Evolutionary conservation across 495 filamentous ascomycete species (phyloP), one percentile per base, ranked within the genome.

Genomic region (Trichoderma parareesei): DNA sequence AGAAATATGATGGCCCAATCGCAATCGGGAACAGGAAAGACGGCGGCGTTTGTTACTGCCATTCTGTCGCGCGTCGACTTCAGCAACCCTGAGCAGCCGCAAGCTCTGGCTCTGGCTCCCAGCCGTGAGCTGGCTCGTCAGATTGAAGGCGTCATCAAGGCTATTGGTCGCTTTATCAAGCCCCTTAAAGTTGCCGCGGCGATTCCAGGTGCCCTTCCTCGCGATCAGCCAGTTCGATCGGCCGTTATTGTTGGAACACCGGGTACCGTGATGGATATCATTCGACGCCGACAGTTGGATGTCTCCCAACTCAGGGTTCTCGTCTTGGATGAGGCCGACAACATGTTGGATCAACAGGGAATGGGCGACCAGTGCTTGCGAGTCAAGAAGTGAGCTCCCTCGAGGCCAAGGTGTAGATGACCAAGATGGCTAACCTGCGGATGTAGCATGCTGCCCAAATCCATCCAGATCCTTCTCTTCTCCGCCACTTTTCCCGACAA

Each of bases 1-100:
- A 82, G 78, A 49, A 98, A 98, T 75, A 87, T 98, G 81, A 93
- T 99, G 66, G 94, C 92, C 27, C 95, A 99, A 73, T 97, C 94
- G 38, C 95, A 99, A 76, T 98, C 95, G 5, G 95, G 95, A 66
- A 99, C 95, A 14, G 95, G 95, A 65, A 99, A 99, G 79, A 99
- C 95, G 10, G 95, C 94, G 40, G 95, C 95, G 40, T 99, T 98
- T 74, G 87, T 92, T 35, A 84, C 96, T 63, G 97, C 94, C 49
- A 89, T 97, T 63, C 83, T 99, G 20, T 87, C 88, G 63, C 90
- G 94, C 60, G 73, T 97, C 69, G 89, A 98, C 68, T 79, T 92
- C 57, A 76, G 70, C 20, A 80, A 84, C 55, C 78, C 85, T n/a
- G 77, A 74, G 16, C 77, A 80, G 38, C 93, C 94, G 8, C 94